phyloP scores from a whole-genome alignment of 768 basidiomycete genomes.

The Lyophyllum semitale region DNA sequence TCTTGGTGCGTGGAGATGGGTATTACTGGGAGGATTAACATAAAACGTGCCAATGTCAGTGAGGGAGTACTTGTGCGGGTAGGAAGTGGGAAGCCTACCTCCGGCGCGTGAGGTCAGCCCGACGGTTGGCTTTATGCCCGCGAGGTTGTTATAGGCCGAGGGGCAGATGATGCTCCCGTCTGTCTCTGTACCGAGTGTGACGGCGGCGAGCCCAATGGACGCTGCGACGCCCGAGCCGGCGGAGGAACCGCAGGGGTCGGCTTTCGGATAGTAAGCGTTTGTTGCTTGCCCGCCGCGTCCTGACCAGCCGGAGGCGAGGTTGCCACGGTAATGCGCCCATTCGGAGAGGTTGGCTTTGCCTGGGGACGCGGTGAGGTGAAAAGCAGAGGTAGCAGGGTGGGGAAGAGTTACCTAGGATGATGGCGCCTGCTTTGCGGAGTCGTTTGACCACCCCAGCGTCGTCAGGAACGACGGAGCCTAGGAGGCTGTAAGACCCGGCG shows the following conservation, averaged over 20 bases:
- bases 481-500: slow-evolving; percentile 43
- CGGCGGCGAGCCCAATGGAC: slow-evolving; percentile 52
- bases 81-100: slow-evolving; percentile 32
- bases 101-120: slow-evolving; percentile 62
- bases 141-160: slow-evolving; percentile 52
- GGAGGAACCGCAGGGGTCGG: slow-evolving; percentile 59
- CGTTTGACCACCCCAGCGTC: slow-evolving; percentile 48
- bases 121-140: slow-evolving; percentile 62
- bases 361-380: slow-evolving; percentile 9
- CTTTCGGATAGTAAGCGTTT: slow-evolving; percentile 36
- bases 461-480: slow-evolving; percentile 44
- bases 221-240: slow-evolving; percentile 59
- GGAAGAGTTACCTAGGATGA: slow-evolving; percentile 39
- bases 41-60: background rate
- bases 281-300: slow-evolving; percentile 27
- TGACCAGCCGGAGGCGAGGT: slow-evolving; percentile 44
- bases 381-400: background rate
- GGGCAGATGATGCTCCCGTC: slow-evolving; percentile 60
- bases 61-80: background rate
- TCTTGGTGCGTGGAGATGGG: no score
- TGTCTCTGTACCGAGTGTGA: slow-evolving; percentile 51
- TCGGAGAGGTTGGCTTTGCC: slow-evolving; percentile 62
- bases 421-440: slow-evolving; percentile 43
- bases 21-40: no score
- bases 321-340: slow-evolving; percentile 51